These are phyloP conservation scores for Geranium rotundifolium DNA, from an alignment of 345 rosid genomes.

Conservation along the genomic window DNA sequence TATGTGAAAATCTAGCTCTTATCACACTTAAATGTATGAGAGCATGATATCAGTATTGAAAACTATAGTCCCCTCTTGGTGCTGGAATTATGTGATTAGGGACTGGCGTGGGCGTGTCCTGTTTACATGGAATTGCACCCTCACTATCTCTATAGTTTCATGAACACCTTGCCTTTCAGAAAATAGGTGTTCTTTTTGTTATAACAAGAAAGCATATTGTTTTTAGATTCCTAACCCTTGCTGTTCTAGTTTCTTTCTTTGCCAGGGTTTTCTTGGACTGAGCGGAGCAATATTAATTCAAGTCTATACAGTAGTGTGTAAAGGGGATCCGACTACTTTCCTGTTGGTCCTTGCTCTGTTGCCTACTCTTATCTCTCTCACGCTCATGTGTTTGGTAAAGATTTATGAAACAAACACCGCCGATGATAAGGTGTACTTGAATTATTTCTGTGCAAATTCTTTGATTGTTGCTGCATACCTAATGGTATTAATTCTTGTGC, in stretches of 20 bases:
- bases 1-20: too few relatives aligned
- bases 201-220: too few relatives aligned
- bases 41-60: too few relatives aligned
- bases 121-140: too few relatives aligned
- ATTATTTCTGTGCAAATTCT: conserved; percentile 59
- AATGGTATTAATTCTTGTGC: conserved; percentile 41
- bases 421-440: conserved; percentile 58
- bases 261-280: conserved; percentile 84
- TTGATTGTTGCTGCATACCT: conserved; percentile 61
- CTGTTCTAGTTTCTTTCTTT: conserved; percentile 2
- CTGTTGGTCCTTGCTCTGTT: conserved; percentile 56
- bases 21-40: too few relatives aligned
- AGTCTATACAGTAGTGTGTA: conserved; percentile 45
- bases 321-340: conserved; percentile 44
- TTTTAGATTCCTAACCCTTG: neutral
- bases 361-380: conserved; percentile 50
- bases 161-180: too few relatives aligned
- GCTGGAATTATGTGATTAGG: too few relatives aligned
- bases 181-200: too few relatives aligned
- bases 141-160: too few relatives aligned
- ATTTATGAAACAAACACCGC: conserved; percentile 32
- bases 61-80: too few relatives aligned
- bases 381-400: conserved; percentile 54
- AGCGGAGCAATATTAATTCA: conserved; percentile 79
- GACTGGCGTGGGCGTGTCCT: too few relatives aligned